Evolutionary conservation across 1,284 basidiomycete species (phyloP).

Genomic region (Apiotrichum porosum): DNA sequence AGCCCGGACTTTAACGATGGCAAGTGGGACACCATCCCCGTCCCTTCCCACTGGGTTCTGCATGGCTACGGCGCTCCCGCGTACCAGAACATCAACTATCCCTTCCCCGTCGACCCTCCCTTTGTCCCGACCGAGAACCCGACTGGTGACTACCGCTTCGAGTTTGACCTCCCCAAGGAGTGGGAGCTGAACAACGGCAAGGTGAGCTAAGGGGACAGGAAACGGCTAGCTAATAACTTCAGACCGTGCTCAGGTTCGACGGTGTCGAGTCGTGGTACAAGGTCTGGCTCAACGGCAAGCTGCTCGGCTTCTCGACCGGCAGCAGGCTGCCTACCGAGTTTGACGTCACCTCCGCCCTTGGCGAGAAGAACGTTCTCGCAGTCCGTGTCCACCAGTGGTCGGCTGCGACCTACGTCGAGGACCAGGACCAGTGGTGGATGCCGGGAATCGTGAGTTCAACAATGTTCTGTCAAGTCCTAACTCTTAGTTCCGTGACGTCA

Average conservation of each 20-base stretch:
- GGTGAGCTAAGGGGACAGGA: neutral
- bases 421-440: constrained; percentile 29
- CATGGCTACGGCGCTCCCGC: constrained; percentile 11
- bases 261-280: constrained; percentile 27
- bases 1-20: neutral
- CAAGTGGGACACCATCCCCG: constrained; percentile 9
- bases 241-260: constrained; percentile 20
- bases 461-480: constrained; percentile 8
- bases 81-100: constrained; percentile 19
- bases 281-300: constrained; percentile 22
- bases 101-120: constrained; percentile 14
- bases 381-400: constrained; percentile 24
- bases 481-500: constrained; percentile 18
- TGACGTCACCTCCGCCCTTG: constrained; percentile 10
- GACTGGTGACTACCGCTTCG: constrained; percentile 12
- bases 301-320: constrained; percentile 14
- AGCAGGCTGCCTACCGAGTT: constrained; percentile 20
- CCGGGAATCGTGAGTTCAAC: constrained; percentile 13
- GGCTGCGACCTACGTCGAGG: constrained; percentile 19
- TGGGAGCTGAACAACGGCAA: constrained; percentile 4
- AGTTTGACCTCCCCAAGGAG: constrained; percentile 1
- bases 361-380: constrained; percentile 8
- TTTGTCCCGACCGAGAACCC: constrained; percentile 20
- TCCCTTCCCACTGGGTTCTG: constrained; percentile 17
- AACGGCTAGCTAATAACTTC: neutral